A percentile compares a stretch with the other conserved stretches of the same genome.
phyloP scores from a whole-genome alignment of 805 yeast genomes.

The Henningerozyma blattae region DNA sequence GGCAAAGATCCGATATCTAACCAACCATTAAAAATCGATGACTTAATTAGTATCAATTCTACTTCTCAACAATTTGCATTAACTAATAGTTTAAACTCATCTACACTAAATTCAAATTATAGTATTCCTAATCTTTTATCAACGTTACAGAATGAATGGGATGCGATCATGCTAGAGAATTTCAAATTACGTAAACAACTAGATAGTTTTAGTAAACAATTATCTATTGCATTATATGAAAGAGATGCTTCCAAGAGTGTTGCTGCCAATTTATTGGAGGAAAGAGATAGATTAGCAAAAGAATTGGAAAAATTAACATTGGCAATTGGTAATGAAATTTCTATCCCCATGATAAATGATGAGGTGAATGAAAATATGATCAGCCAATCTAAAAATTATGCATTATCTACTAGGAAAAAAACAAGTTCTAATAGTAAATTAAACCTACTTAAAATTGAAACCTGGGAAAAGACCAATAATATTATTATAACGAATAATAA shows the following conservation, averaged over 20 bases:
- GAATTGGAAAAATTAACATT: conserved; percentile 48
- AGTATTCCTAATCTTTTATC: conserved; percentile 64
- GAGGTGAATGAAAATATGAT: neutral
- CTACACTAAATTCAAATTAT: conserved; percentile 31
- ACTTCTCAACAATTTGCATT: conserved; percentile 20
- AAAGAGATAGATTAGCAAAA: conserved; percentile 59
- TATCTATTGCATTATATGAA: conserved; percentile 67
- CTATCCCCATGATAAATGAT: neutral
- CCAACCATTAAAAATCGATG: conserved; percentile 45
- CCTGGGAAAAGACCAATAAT: neutral
- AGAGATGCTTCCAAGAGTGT: conserved; percentile 88
- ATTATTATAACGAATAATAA: too few species aligned
- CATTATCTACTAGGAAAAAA: too few species aligned
- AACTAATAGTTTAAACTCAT: conserved; percentile 26
- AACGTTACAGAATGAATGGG: conserved; percentile 82
- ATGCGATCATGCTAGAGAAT: conserved; percentile 69
- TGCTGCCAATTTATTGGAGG: conserved; percentile 62
- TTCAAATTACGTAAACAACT: conserved; percentile 67
- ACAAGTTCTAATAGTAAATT: too few species aligned
- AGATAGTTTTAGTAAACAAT: conserved; percentile 51
- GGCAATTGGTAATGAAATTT: conserved; percentile 25
- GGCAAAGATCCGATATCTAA: conserved; percentile 69
- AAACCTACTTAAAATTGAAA: too few species aligned
- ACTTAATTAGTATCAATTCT: conserved; percentile 36
- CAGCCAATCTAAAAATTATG: neutral